Evolutionary conservation across 2,329 filamentous ascomycete species (phyloP).

Genomic region (Coniochaeta sp.): DNA sequence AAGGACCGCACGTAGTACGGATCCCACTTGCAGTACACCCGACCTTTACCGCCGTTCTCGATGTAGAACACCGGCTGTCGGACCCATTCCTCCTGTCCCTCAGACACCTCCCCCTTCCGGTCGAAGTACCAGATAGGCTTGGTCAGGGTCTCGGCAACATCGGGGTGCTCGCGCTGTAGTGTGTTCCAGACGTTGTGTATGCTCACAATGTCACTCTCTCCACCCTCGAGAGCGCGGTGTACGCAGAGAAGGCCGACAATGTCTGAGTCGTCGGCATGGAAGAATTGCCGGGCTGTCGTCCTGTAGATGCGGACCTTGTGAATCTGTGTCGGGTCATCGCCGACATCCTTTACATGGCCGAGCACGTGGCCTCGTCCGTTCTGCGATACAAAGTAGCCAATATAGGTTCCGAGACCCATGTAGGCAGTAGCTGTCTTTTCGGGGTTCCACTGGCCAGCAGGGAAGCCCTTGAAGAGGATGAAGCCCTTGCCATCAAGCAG

Average conservation of each 20-base stretch:
- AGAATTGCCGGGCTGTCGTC: slow-evolving; percentile 78
- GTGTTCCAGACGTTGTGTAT: slow-evolving; percentile 78
- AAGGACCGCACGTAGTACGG: slow-evolving; percentile 81
- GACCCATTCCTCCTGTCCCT: slow-evolving; percentile 70
- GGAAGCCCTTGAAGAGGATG: slow-evolving; percentile 82
- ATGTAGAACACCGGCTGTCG: slow-evolving; percentile 68
- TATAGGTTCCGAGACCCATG: slow-evolving; percentile 79
- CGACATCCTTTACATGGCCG: slow-evolving; percentile 83
- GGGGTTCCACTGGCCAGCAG: slow-evolving; percentile 66
- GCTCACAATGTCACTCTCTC: slow-evolving; percentile 75
- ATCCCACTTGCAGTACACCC: slow-evolving; percentile 82
- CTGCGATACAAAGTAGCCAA: slow-evolving; percentile 83
- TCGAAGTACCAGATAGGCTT: slow-evolving; percentile 88
- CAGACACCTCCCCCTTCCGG: slow-evolving; percentile 74
- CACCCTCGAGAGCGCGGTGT: slow-evolving; percentile 69
- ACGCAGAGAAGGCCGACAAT: slow-evolving; percentile 80
- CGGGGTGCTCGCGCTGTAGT: slow-evolving; percentile 66
- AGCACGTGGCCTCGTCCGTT: slow-evolving; percentile 81
- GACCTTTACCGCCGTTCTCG: slow-evolving; percentile 57
- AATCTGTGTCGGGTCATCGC: slow-evolving; percentile 73
- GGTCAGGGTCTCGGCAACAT: slow-evolving; percentile 68
- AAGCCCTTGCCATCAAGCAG: slow-evolving; percentile 78
- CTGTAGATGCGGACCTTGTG: slow-evolving; percentile 87
- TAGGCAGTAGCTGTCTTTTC: slow-evolving; percentile 82
- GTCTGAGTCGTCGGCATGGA: slow-evolving; percentile 78